Evolutionary conservation across 176 grass and related monocot genomes (phyloP).

Genomic region (Hordeum vulgare): DNA sequence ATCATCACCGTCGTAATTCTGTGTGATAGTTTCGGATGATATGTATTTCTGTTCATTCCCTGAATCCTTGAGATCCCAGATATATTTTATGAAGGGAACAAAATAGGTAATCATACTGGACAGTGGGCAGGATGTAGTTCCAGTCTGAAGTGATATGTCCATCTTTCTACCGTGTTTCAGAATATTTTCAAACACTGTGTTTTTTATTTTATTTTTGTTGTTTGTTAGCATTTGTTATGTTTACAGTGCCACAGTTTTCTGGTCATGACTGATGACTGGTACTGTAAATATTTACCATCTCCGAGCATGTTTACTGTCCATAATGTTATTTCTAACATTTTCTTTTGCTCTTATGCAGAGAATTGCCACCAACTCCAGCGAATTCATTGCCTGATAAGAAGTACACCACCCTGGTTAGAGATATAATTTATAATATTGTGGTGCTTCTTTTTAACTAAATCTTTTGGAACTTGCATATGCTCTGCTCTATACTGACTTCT

Average conservation of each 20-base stretch:
- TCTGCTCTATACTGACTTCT: not conserved
- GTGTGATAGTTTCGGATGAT: not conserved
- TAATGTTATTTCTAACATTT: not conserved
- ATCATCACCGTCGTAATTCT: not conserved
- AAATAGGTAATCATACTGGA: not conserved
- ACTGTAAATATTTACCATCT: not conserved
- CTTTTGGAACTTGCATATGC: not conserved
- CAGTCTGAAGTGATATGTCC: not conserved
- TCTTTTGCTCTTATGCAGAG: constrained; percentile 53
- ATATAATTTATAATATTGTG: constrained; percentile 9
- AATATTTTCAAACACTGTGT: not conserved
- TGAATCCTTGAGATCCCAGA: not conserved
- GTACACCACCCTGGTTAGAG: constrained; percentile 68
- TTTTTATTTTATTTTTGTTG: not conserved
- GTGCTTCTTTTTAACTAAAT: not conserved
- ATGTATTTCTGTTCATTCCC: not conserved
- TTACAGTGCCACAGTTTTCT: not conserved
- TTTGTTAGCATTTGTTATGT: not conserved
- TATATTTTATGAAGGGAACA: not conserved
- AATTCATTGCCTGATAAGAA: constrained; percentile 64
- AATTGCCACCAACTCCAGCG: constrained; percentile 36
- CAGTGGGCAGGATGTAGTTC: not conserved
- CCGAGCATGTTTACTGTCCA: not conserved
- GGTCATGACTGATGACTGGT: not conserved
- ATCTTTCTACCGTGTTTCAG: not conserved